phyloP scores from a whole-genome alignment of 2,329 filamentous ascomycete species.

The Trichoderma sp. region DNA sequence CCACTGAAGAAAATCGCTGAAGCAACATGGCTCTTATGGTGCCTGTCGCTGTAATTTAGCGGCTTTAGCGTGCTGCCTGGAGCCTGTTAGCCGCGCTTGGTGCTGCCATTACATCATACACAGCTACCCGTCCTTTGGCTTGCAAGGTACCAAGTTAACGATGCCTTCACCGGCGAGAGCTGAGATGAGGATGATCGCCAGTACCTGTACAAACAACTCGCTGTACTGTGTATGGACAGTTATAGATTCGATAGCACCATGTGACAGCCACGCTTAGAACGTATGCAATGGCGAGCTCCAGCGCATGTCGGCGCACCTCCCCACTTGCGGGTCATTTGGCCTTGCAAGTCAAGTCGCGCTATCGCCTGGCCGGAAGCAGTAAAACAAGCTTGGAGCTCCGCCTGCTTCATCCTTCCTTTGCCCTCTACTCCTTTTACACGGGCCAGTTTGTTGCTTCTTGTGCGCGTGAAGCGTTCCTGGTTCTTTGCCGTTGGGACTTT shows the following conservation, averaged over 20 bases:
- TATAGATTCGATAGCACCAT: background rate
- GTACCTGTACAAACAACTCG: background rate
- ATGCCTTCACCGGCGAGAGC: background rate
- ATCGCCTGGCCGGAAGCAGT: slow-evolving; percentile 8
- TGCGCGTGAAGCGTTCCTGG: slow-evolving; percentile 7
- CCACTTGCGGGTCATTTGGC: slow-evolving; percentile 11
- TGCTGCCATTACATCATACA: slow-evolving; percentile 21
- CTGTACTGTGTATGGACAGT: background rate
- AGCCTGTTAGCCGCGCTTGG: background rate
- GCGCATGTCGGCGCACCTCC: background rate
- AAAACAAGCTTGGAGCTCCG: slow-evolving; percentile 6
- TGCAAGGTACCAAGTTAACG: background rate
- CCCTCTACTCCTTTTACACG: slow-evolving; percentile 15
- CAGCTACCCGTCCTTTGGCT: background rate
- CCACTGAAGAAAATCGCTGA: background rate
- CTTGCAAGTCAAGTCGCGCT: slow-evolving; percentile 12
- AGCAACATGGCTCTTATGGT: background rate
- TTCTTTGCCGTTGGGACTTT: background rate
- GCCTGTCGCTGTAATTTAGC: background rate
- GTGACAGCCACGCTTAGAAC: background rate
- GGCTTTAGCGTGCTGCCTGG: slow-evolving; percentile 6
- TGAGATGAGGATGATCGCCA: background rate
- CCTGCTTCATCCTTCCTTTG: slow-evolving; percentile 8
- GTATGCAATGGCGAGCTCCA: background rate
- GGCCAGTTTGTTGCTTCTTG: background rate